Conservation (phyloP, 192 early-diverging fungal species). For the Mortierella antarctica region DNA sequence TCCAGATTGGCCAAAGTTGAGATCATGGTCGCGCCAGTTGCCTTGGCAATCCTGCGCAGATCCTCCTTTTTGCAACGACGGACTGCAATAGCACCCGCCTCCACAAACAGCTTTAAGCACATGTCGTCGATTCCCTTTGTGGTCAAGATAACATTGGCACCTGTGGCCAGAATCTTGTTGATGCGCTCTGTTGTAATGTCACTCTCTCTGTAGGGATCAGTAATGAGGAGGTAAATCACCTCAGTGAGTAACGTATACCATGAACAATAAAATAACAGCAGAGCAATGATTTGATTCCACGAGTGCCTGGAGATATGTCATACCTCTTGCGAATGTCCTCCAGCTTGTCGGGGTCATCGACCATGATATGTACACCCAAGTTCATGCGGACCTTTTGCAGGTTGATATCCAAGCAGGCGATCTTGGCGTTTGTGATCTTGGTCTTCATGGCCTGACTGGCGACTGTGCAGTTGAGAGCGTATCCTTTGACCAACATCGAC, state of each 20-base stretch:
- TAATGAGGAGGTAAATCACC: neutral
- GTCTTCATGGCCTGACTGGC: constrained; percentile 97
- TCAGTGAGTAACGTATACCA: neutral
- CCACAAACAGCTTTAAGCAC: constrained; percentile 98
- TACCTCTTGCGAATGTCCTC: constrained; percentile 94
- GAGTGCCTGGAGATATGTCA: neutral
- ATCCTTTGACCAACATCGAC: constrained; percentile 89
- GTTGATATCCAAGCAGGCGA: constrained; percentile 99
- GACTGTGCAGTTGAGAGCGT: constrained; percentile 98
- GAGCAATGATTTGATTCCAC: neutral
- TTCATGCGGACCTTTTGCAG: constrained; percentile 98
- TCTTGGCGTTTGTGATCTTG: constrained; percentile 87
- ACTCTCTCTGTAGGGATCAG: constrained; percentile 75
- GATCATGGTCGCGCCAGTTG: constrained; percentile 94
- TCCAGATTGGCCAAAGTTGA: constrained; percentile 97
- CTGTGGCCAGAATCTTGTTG: constrained; percentile 93
- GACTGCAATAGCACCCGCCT: constrained; percentile 97
- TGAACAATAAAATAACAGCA: neutral
- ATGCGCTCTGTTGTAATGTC: constrained; percentile 97
- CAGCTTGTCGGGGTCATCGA: constrained; percentile 98
- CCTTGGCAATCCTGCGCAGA: constrained; percentile 96
- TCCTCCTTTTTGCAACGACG: constrained; percentile 98
- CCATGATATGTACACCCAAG: constrained; percentile 96
- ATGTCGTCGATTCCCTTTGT: constrained; percentile 99
- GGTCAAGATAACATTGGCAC: constrained; percentile 97